A percentile compares a stretch with the other conserved stretches of the same genome.
Conservation (phyloP, 768 basidiomycete species). For the Tricholomella constricta region DNA sequence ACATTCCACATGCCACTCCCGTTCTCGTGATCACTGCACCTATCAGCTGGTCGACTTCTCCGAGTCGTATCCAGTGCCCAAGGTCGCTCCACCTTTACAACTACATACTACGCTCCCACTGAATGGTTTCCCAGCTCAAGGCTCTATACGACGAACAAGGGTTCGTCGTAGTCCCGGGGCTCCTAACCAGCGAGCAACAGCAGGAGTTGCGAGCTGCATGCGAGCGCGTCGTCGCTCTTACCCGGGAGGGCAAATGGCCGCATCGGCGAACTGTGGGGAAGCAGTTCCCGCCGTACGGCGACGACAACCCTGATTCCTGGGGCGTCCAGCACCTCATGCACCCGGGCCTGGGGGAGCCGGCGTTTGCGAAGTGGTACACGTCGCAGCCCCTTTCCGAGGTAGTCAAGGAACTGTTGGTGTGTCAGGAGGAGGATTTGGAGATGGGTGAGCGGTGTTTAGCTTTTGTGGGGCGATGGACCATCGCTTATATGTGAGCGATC, state of each 20-base stretch:
- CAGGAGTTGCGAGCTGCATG: constrained; percentile 49
- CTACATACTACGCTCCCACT: no score
- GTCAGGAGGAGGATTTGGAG: constrained; percentile 60
- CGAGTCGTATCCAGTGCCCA: no score
- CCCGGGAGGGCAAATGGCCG: constrained; percentile 63
- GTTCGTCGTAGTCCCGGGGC: constrained; percentile 61
- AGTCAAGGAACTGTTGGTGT: constrained; percentile 52
- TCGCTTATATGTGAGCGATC: neutral
- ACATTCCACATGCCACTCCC: no score
- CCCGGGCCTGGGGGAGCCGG: constrained; percentile 60
- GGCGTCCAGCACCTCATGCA: constrained; percentile 86
- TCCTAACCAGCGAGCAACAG: constrained; percentile 46
- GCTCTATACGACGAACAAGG: constrained; percentile 61
- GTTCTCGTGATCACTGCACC: no score
- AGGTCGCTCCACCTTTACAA: no score
- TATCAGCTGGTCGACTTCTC: no score
- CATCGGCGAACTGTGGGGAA: constrained; percentile 73
- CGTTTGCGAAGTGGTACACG: constrained; percentile 71
- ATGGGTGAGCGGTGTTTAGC: constrained; percentile 55
- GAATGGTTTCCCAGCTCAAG: constrained; percentile 37
- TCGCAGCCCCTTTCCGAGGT: constrained; percentile 47
- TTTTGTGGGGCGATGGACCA: neutral
- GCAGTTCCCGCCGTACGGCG: constrained; percentile 75
- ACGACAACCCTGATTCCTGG: constrained; percentile 68
- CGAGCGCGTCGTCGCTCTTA: constrained; percentile 48